phyloP scores from a whole-genome alignment of 495 filamentous ascomycete species.

The Hypomontagnella submonticulosa region DNA sequence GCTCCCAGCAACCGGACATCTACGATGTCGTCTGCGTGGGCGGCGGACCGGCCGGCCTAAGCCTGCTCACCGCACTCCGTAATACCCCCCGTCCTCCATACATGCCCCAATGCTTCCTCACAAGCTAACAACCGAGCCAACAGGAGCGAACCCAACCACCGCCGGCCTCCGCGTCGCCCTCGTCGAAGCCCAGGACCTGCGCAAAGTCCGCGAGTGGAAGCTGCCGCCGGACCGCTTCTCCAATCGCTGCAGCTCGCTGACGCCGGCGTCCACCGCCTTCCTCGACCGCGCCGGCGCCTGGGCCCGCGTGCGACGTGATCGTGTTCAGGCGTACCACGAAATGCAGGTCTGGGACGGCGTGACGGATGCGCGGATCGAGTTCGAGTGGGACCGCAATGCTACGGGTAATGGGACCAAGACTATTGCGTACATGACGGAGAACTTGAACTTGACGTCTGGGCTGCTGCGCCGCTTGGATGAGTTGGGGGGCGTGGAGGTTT shows the following conservation, averaged over 20 bases:
- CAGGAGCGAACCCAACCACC: conserved; percentile 76
- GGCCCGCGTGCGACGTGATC: conserved; percentile 72
- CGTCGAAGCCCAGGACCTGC: conserved; percentile 87
- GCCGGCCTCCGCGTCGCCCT: conserved; percentile 84
- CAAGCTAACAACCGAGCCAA: conserved; percentile 18
- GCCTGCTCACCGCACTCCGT: conserved; percentile 88
- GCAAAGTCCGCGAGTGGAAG: conserved; percentile 69
- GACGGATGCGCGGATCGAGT: conserved; percentile 84
- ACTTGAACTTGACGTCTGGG: conserved; percentile 83
- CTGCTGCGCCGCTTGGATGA: conserved; percentile 76
- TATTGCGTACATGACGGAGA: conserved; percentile 97
- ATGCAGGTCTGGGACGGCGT: conserved; percentile 99
- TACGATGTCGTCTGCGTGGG: conserved; percentile 97
- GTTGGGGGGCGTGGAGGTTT: conserved; percentile 72
- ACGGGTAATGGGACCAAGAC: conserved; percentile 58
- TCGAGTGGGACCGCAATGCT: conserved; percentile 71
- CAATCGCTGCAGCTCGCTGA: conserved; percentile 94
- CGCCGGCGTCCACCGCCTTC: conserved; percentile 80
- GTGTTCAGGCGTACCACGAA: conserved; percentile 88
- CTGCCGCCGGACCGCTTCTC: conserved; percentile 79
- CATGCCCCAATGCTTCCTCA: conserved; percentile 11
- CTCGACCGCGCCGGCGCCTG: conserved; percentile 85
- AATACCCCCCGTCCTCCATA: conserved; percentile 46
- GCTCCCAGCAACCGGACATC: conserved; percentile 63
- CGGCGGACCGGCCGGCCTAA: conserved; percentile 94